phyloP scores from a whole-genome alignment of 768 basidiomycete species.

The Lactifluus piperatus region DNA sequence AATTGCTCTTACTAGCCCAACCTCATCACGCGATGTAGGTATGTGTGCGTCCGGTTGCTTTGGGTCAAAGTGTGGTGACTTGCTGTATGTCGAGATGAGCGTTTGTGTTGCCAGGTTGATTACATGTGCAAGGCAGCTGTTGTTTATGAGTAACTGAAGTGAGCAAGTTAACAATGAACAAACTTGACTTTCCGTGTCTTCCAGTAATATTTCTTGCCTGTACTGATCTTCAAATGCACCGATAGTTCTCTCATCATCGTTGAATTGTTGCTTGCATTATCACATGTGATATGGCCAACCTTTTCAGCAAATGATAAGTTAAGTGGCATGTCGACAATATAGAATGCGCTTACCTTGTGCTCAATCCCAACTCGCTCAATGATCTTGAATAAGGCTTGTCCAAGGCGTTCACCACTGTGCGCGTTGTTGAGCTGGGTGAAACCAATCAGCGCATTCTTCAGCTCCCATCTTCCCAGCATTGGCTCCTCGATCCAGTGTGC shows the following conservation, averaged over 20 bases:
- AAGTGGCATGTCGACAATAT: too few species aligned
- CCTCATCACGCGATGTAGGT: neutral
- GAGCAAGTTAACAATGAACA: neutral
- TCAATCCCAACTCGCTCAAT: neutral
- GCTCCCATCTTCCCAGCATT: too few species aligned
- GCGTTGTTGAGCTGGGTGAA: neutral
- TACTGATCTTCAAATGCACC: too few species aligned
- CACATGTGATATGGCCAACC: neutral
- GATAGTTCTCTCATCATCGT: neutral
- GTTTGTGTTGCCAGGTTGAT: too few species aligned
- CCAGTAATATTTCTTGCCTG: neutral
- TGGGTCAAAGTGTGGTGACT: neutral
- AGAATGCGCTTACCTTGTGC: neutral
- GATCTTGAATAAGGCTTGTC: too few species aligned
- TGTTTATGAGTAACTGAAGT: neutral
- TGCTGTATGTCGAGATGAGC: neutral
- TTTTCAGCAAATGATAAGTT: neutral
- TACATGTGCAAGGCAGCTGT: neutral
- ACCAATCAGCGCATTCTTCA: too few species aligned
- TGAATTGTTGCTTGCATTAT: neutral
- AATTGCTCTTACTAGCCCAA: neutral
- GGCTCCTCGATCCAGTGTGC: too few species aligned
- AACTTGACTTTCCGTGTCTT: neutral
- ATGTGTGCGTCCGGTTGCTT: neutral
- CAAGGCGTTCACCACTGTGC: neutral